Base-by-base conservation (phyloP, 2,329 filamentous ascomycete species). In the Neonectria ditissima region DNA sequence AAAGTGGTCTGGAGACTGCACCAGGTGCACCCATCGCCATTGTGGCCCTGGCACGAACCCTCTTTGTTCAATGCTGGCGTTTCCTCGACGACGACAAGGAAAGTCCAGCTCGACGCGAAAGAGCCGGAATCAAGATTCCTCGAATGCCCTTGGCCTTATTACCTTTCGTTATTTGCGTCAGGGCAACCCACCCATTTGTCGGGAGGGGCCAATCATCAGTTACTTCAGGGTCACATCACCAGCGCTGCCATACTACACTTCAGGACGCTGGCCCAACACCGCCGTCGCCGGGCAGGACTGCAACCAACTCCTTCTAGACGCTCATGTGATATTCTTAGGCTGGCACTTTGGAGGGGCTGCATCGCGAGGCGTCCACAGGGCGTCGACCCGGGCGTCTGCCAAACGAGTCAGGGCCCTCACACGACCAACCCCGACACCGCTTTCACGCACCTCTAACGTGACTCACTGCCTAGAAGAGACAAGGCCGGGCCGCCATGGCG, bases 401-500 rank as follows among this genome's bases (percentile, higher is more conserved):
- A 62, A 51, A 45, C 54, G 50, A 54, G 48, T 54, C 54, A 54
- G 39, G 26, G 37, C 34, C n/a, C 30, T 47, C 28, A 39, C 54
- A 24, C 37, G 54, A 41, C 34, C 55, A 57, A 41, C 39, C 41
- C 39, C 45, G 44, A 51, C 55, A 57, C 55, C 55, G 45, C 37
- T 41, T 20, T 6, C n/a, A 41, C 37, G n/a, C 37, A 18, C 55
- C 30, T 22, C 53, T 57, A 62, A 62, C 60, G 60, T 62, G 60
- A 62, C 54, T 62, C 60, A 54, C 32, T 62, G 34, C 60, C 60
- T 18, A 58, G 60, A 58, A 43, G 26, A 43, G 59, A 52, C 4
- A 26, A 26, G 43, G 16, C 45, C 24, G 5, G 45, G 41, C 45
- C 22, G 45, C 22, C 8, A 32, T 45, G 11, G n/a, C 20, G 37